These are phyloP conservation scores for Trichoderma erinaceum DNA, from an alignment of 495 filamentous ascomycete species.

Conservation along the genomic window DNA sequence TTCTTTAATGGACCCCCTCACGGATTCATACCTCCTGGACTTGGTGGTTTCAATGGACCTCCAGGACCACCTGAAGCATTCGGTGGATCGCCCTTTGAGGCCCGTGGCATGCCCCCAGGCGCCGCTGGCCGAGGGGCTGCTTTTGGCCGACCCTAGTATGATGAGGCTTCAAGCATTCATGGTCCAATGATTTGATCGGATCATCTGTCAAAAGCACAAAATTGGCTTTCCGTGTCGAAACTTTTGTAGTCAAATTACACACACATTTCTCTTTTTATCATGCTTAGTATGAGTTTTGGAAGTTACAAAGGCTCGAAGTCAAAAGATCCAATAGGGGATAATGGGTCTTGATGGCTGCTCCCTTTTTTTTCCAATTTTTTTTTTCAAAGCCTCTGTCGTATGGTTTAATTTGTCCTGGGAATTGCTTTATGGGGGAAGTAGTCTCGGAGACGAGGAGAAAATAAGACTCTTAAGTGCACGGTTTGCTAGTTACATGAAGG, in stretches of 20 bases:
- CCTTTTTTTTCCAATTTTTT: neutral
- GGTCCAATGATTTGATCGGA: neutral
- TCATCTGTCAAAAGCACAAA: neutral
- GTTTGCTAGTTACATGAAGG: neutral
- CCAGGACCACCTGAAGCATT: slow-evolving; percentile 34
- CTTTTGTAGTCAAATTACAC: neutral
- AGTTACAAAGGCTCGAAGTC: neutral
- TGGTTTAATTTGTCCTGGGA: neutral
- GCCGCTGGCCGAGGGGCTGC: slow-evolving; percentile 16
- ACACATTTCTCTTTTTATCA: neutral
- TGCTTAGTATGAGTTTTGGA: neutral
- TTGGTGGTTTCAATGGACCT: slow-evolving; percentile 42
- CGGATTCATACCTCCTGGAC: slow-evolving; percentile 35
- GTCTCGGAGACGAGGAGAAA: neutral
- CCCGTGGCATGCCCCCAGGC: slow-evolving; percentile 20
- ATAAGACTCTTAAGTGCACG: neutral
- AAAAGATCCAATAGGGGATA: neutral
- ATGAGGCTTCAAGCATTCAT: neutral
- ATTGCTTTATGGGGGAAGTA: neutral
- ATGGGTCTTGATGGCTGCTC: neutral
- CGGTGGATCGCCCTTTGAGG: slow-evolving; percentile 35
- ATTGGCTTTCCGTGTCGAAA: neutral
- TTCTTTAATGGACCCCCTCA: slow-evolving; percentile 38
- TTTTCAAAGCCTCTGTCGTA: neutral
- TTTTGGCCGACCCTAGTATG: slow-evolving; percentile 16